These are phyloP conservation scores for Cardamine occulta DNA, from an alignment of 345 rosid genomes.

Conservation along the genomic window DNA sequence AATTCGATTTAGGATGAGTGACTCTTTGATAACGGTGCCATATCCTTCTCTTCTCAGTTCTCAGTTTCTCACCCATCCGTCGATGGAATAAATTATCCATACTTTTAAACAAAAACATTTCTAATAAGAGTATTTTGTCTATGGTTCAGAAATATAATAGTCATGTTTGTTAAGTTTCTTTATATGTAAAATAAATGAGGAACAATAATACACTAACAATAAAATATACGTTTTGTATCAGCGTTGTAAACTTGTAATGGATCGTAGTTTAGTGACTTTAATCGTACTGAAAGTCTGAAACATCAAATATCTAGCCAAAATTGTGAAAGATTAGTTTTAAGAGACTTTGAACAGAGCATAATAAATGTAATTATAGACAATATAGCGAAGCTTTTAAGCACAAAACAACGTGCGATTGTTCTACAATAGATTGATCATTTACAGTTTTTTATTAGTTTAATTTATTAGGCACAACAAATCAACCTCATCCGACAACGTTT, in stretches of 20 bases:
- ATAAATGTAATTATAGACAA: not conserved
- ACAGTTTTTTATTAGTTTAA: not conserved
- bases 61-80: slow-evolving; percentile 14
- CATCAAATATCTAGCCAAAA: not conserved
- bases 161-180: not conserved
- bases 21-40: slow-evolving; percentile 6
- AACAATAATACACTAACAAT: not conserved
- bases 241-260: not conserved
- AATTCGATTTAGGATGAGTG: slow-evolving; percentile 17
- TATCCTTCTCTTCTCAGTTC: not conserved
- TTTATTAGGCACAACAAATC: slow-evolving; percentile 1
- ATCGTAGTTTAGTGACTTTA: not conserved
- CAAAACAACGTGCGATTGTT: not conserved
- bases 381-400: not conserved
- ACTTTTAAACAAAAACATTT: not conserved
- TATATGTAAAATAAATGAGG: not conserved
- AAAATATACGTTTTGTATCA: not conserved
- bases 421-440: not conserved
- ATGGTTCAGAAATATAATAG: not conserved
- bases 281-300: not conserved
- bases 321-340: not conserved
- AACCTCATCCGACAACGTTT: slow-evolving; percentile 2
- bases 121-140: not conserved
- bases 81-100: not conserved
- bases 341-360: not conserved